Conservation (phyloP, 257 asterid species). For the Verbascum thapsus region DNA sequence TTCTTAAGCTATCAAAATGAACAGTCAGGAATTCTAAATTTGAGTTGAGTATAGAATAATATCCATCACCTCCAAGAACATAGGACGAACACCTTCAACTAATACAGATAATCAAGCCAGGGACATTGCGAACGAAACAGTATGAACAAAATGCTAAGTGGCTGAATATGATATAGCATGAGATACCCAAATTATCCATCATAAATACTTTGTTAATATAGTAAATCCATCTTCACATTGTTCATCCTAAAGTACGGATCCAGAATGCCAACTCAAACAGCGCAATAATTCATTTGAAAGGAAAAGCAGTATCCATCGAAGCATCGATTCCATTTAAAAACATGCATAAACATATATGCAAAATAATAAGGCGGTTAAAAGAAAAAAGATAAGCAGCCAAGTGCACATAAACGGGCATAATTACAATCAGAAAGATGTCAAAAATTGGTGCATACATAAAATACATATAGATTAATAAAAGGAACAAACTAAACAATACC, state of each 20-base stretch:
- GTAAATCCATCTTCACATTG: background rate
- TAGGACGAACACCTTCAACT: background rate
- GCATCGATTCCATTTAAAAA: background rate
- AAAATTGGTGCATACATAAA: no score
- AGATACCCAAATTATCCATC: background rate
- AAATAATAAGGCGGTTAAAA: background rate
- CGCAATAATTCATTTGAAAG: background rate
- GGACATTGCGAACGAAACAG: background rate
- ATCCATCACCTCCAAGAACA: background rate
- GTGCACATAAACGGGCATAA: no score
- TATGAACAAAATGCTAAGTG: background rate
- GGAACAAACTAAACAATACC: conserved; percentile 40
- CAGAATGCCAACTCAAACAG: background rate
- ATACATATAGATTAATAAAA: no score
- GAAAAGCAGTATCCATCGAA: background rate
- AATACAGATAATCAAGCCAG: background rate
- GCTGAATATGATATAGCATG: background rate
- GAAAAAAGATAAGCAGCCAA: no score
- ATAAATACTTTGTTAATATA: background rate
- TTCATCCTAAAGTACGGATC: background rate
- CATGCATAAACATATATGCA: background rate
- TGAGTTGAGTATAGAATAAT: conserved; percentile 4
- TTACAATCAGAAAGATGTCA: no score
- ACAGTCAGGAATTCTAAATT: background rate
- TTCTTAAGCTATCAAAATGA: background rate